Evolutionary conservation across 495 filamentous ascomycete species (phyloP), one percentile per base, ranked within the genome.

Genomic region (Tuber aestivum): DNA sequence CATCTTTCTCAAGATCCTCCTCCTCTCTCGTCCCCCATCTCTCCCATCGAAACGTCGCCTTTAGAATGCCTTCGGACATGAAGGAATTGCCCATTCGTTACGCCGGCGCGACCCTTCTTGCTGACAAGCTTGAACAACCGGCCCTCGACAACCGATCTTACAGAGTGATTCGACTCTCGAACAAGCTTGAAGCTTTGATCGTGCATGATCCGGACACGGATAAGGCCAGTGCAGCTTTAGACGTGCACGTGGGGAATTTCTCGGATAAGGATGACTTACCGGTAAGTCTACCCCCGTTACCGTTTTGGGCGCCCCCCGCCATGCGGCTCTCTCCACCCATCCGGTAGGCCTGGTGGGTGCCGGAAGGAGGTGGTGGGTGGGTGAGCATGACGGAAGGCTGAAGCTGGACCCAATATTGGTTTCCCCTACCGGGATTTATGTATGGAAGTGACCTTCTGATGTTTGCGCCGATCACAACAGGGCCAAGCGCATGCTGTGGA

Each of bases 131-230:
- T 70, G 93, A 98, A 86, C 92, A 90, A 77, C 95, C 95, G 4
- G 91, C 91, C 75, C 87, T 97, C 48, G 95, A 99, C 83, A 91
- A 97, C 83, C 89, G 95, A 32, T 89, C 88, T 3, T 99, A 99
- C 83, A 88, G 94, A 45, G 94, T 99, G 79, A 91, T 98, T 76
- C 88, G 89, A 74, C 86, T 99, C 69, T 86, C 90, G 6, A 99
- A 98, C 83, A 85, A 94, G 85, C 89, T 99, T n/a, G 96, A 99
- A 86, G 95, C 90, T 32, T 88, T 98, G 8, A 84, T 99, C 61
- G 95, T 98, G 44, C 95, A 98, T 84, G 95, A 99, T 84, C 89
- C 92, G 9, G 92, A 97, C 70, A 97, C 95, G 6, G 95, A 99
- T 86, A 99, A 98, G 87, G 94, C 94, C 75, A 95, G 93, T 81